Evolutionary conservation across 139 green algal genomes (phyloP), one percentile per base, ranked within the genome.

Genomic region (Volvox africanus): DNA sequence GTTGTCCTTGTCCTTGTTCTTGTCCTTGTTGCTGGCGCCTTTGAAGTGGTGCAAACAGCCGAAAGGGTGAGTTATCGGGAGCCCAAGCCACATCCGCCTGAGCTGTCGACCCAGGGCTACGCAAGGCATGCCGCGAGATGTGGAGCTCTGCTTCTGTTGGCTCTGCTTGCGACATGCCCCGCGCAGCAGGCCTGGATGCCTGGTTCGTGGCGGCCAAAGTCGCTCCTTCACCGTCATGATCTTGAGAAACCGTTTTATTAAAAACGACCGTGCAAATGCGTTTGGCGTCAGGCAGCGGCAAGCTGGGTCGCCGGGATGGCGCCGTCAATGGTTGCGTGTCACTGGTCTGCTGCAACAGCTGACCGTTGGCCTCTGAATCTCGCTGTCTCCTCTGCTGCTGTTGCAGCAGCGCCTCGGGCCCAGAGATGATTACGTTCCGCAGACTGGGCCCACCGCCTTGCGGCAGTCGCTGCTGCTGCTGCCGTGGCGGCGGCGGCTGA

Each of bases 221-320:
- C 20, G 80, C 9, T 55, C 21, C 50, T 73, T 28, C 80, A 86
- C 17, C 16, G 50, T 55, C 44, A 5, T 55, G 44, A 55, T 55
- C 5, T 55, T 9, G 44, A 55, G 44, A 55, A 9, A 55, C 80
- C 12, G 80, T 30, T 20, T 26, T 28, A 61, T 73, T 61, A 26
- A 86, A 86, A 6, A 50, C 73, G n/a, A 86, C 80, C 55, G 50
- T 73, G 28, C 80, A 50, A 14, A 24, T 14, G 28, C 55, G 55
- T 26, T 86, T 86, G 50, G 80, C 80, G 17, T 26, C 80, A 21
- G 80, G 80, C 14, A 30, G 28, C 55, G 80, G 65, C 65, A 73
- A 73, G 65, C 65, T 73, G 2, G 65, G 65, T 28, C 65, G 65
- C 16, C 21, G 6, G 9, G 65, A 24, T 2, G 21, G 65, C 24